Evolutionary conservation across 2,329 filamentous ascomycete genomes (phyloP).

Genomic region (Talaromyces sp.): DNA sequence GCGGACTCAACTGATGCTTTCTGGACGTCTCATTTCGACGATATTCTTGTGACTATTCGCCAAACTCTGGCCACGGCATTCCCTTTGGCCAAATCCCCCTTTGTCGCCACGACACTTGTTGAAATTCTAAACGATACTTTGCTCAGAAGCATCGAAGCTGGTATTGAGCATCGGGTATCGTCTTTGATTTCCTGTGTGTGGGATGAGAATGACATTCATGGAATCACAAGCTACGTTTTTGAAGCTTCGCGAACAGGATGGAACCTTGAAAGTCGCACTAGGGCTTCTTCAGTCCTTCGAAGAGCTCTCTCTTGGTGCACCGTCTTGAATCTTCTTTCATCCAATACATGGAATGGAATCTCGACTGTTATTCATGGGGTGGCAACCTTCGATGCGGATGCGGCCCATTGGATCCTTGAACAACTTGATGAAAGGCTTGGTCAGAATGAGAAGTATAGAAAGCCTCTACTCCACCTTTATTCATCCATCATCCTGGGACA

Average conservation of each 20-base stretch:
- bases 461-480: conserved; percentile 33
- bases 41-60: conserved; percentile 28
- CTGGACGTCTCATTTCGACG: conserved; percentile 39
- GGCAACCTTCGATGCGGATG: conserved; percentile 36
- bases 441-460: conserved; percentile 23
- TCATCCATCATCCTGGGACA: conserved; percentile 31
- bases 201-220: conserved; percentile 30
- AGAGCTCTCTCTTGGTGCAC: conserved; percentile 38
- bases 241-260: conserved; percentile 29
- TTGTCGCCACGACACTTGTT: conserved; percentile 37
- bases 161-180: conserved; percentile 24
- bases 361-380: conserved; percentile 27
- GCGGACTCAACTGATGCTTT: conserved; percentile 35
- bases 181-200: conserved; percentile 27
- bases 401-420: conserved; percentile 39
- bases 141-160: conserved; percentile 35
- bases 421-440: conserved; percentile 31
- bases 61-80: conserved; percentile 31
- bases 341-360: conserved; percentile 19
- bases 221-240: conserved; percentile 29
- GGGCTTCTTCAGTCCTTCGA: conserved; percentile 39
- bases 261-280: conserved; percentile 31
- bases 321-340: conserved; percentile 28
- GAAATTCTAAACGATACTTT: conserved; percentile 42
- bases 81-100: conserved; percentile 35